These are phyloP conservation scores for Mortierella sp. DNA, from an alignment of 371 early-diverging fungal genomes.

Conservation along the genomic window DNA sequence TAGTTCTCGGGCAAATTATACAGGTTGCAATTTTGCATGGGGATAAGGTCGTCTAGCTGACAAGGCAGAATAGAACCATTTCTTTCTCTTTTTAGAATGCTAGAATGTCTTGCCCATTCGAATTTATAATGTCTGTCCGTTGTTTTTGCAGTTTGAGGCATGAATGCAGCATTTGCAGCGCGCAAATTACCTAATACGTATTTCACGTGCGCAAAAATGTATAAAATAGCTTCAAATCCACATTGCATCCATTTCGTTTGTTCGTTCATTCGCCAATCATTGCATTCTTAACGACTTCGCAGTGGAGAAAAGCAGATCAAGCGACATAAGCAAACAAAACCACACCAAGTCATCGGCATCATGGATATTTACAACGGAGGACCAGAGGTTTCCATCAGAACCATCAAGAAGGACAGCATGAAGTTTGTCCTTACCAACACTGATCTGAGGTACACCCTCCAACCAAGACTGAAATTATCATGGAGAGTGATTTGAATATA, in stretches of 20 bases:
- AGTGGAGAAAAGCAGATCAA: constrained; percentile 10
- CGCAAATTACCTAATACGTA: not conserved
- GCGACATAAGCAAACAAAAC: not conserved
- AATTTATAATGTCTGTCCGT: too few relatives aligned
- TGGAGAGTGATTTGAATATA: not conserved
- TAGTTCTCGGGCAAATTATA: not conserved
- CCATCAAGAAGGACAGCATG: constrained; percentile 75
- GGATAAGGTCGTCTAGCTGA: constrained; percentile 8
- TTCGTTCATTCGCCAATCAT: constrained; percentile 2
- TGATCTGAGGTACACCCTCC: constrained; percentile 72
- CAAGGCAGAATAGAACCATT: not conserved
- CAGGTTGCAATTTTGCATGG: constrained; percentile 10
- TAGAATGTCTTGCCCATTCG: too few relatives aligned
- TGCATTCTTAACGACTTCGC: constrained; percentile 1
- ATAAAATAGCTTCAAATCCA: not conserved
- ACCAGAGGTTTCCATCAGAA: constrained; percentile 81
- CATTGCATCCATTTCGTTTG: not conserved
- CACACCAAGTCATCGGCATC: not conserved
- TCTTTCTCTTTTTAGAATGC: too few relatives aligned
- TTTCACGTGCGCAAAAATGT: not conserved
- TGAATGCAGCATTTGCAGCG: not conserved
- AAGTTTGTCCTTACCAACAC: constrained; percentile 83
- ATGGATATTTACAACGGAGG: constrained; percentile 62
- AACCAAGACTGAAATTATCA: not conserved
- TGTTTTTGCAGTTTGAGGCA: too few relatives aligned